Conservation (phyloP, 164 flowering plant genomes). For the Annona cherimola region DNA sequence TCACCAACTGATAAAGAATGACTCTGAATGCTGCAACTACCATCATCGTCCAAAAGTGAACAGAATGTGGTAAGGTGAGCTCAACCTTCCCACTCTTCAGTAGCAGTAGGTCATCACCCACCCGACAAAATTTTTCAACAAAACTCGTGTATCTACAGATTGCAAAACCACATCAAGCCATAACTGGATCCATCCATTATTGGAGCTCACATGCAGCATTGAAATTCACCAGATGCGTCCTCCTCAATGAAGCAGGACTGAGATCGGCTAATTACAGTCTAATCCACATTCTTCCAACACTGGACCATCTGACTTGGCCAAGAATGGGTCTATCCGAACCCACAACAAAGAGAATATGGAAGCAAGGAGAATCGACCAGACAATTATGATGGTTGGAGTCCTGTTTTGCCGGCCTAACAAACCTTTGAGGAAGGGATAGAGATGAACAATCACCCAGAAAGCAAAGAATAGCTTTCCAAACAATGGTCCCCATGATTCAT, state of each 20-base stretch:
- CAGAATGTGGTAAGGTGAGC: conserved; percentile 12
- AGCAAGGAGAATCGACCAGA: conserved; percentile 62
- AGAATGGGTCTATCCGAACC: conserved; percentile 61
- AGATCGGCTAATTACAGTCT: conserved; percentile 38
- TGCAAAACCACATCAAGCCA: conserved; percentile 16
- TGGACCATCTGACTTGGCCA: conserved; percentile 44
- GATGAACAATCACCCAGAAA: conserved; percentile 64
- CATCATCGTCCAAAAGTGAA: conserved; percentile 12
- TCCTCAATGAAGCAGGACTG: background rate
- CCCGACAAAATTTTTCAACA: conserved; percentile 13
- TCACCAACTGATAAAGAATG: conserved; percentile 38
- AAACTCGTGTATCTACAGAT: conserved; percentile 23
- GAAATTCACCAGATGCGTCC: background rate
- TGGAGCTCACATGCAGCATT: background rate
- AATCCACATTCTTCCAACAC: conserved; percentile 51
- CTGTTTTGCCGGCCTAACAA: conserved; percentile 52
- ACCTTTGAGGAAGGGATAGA: conserved; percentile 68
- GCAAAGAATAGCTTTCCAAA: conserved; percentile 61
- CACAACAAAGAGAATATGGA: conserved; percentile 63
- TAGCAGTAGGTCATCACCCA: conserved; percentile 9
- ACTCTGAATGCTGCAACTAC: conserved; percentile 17
- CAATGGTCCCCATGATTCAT: conserved; percentile 65
- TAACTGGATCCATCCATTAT: conserved; percentile 5
- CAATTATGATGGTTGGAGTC: conserved; percentile 56
- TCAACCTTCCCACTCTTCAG: conserved; percentile 4